Evolutionary conservation across 495 filamentous ascomycete species (phyloP).

Genomic region (Annulohypoxylon maeteangense): DNA sequence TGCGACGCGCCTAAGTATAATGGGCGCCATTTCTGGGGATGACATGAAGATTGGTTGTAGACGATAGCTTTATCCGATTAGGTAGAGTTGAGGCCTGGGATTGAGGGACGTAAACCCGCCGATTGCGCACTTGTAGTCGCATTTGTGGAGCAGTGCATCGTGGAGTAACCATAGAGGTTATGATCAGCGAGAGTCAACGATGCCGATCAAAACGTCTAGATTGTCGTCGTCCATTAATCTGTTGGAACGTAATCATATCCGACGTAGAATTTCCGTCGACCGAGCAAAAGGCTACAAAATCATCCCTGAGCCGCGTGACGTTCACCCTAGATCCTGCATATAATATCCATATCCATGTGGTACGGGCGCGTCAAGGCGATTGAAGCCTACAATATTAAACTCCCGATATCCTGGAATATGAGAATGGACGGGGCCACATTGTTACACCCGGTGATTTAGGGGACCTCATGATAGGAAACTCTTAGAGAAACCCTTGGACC

Average conservation of each 20-base stretch:
- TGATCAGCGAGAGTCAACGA: neutral
- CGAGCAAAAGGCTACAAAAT: slow-evolving; percentile 10
- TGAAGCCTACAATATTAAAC: slow-evolving; percentile 8
- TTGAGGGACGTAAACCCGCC: slow-evolving; percentile 14
- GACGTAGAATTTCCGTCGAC: slow-evolving; percentile 14
- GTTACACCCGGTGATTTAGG: neutral
- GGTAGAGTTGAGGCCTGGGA: slow-evolving; percentile 4
- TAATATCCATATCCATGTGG: too few relatives aligned
- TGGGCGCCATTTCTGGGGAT: neutral
- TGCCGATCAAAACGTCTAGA: slow-evolving; percentile 10
- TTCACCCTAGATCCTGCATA: slow-evolving; percentile 14
- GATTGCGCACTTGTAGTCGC: slow-evolving; percentile 14
- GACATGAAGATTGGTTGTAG: slow-evolving; percentile 6
- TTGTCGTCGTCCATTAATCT: neutral
- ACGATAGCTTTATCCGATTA: neutral
- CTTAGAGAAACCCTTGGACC: slow-evolving; percentile 1
- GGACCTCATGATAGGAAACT: slow-evolving; percentile 5
- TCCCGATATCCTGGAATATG: neutral
- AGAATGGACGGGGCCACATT: slow-evolving; percentile 8
- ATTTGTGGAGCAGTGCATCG: slow-evolving; percentile 6
- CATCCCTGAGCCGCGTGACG: slow-evolving; percentile 23
- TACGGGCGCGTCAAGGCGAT: slow-evolving; percentile 16
- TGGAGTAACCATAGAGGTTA: slow-evolving; percentile 10
- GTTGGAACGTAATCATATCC: neutral
- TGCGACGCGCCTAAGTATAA: slow-evolving; percentile 17